Percentiles rank a stretch among this genome's conserved stretches.
phyloP scores from a whole-genome alignment of 345 rosid species.

The Hypericum perforatum region DNA sequence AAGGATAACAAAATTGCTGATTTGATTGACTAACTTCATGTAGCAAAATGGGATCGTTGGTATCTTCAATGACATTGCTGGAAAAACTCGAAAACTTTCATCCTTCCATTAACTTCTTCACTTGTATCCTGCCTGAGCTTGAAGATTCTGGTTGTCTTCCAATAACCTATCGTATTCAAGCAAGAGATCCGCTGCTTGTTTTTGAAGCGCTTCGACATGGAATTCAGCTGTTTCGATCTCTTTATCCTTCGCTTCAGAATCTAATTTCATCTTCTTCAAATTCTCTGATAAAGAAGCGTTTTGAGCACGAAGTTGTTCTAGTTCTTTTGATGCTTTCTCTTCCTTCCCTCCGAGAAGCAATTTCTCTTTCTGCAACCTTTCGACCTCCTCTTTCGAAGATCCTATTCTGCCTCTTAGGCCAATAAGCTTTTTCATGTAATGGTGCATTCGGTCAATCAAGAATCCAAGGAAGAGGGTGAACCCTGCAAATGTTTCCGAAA shows the following conservation, averaged over 20 bases:
- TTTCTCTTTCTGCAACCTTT: slow-evolving; percentile 50
- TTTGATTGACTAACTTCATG: no score
- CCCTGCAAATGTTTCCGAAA: slow-evolving; percentile 35
- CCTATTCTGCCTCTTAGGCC: slow-evolving; percentile 45
- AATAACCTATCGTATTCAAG: slow-evolving; percentile 77
- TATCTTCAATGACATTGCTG: no score
- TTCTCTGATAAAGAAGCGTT: slow-evolving; percentile 33
- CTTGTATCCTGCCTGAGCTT: slow-evolving; percentile 48
- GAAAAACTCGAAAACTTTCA: no score
- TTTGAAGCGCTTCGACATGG: slow-evolving; percentile 69
- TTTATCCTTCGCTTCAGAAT: slow-evolving; percentile 58
- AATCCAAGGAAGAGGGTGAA: slow-evolving; percentile 82
- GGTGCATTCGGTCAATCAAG: slow-evolving; percentile 73
- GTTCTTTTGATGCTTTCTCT: slow-evolving; percentile 49
- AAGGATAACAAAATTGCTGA: no score
- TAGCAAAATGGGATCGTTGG: no score
- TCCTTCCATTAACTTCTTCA: no score
- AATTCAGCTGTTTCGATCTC: slow-evolving; percentile 68
- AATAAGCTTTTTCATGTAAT: slow-evolving; percentile 62
- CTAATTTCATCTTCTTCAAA: slow-evolving; percentile 56
- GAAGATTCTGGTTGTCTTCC: slow-evolving; percentile 85
- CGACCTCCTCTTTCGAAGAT: slow-evolving; percentile 56
- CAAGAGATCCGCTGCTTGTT: slow-evolving; percentile 73
- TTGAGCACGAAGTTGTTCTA: slow-evolving; percentile 44
- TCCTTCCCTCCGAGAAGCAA: slow-evolving; percentile 51